Conservation (phyloP, 495 filamentous ascomycete species). For the Neurospora hispaniola region DNA sequence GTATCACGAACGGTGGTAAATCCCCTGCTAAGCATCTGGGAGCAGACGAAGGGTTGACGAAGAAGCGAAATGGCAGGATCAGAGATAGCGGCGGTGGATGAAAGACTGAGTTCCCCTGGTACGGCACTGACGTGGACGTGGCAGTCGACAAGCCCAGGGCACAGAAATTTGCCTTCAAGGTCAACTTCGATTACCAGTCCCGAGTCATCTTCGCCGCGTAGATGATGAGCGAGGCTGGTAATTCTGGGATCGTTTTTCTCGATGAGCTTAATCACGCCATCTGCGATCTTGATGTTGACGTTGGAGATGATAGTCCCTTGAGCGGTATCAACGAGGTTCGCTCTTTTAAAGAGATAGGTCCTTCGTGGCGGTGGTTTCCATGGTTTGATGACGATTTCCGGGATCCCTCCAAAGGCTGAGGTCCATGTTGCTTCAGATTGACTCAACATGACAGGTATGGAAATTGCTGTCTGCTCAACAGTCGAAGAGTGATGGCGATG, state of each 20-base stretch:
- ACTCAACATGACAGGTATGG: not conserved
- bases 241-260: not conserved
- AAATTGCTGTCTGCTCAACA: not conserved
- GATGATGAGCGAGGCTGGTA: not conserved
- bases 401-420: not conserved
- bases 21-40: conserved; percentile 40
- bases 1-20: conserved; percentile 45
- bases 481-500: not conserved
- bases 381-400: conserved; percentile 22
- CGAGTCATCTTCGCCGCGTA: not conserved
- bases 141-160: conserved; percentile 48
- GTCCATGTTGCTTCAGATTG: not conserved
- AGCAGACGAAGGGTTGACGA: conserved; percentile 35
- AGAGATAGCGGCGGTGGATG: conserved; percentile 2
- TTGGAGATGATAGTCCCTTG: conserved; percentile 18
- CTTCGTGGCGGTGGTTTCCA: conserved; percentile 21
- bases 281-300: conserved; percentile 15
- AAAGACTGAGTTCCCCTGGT: conserved; percentile 26
- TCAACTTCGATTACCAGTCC: conserved; percentile 22
- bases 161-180: conserved; percentile 35
- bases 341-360: conserved; percentile 19
- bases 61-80: conserved; percentile 15
- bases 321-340: conserved; percentile 23
- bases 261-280: conserved; percentile 15
- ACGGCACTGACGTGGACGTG: conserved; percentile 45